Percentiles rank a stretch among this genome's conserved stretches.
phyloP scores from a whole-genome alignment of 345 rosid species.

The Eucalyptus sp. region DNA sequence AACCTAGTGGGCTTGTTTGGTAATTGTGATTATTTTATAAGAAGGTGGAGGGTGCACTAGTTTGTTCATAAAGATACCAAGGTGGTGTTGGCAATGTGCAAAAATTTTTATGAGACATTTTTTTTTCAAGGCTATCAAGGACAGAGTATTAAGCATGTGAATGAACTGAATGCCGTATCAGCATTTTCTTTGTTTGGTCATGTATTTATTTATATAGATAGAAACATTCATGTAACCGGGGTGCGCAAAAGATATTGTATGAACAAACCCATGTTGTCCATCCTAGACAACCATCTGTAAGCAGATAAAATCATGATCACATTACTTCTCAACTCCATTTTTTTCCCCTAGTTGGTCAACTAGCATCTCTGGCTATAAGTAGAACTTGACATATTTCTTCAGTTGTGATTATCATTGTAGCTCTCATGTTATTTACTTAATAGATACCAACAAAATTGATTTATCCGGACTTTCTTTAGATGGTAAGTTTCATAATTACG shows the following conservation, averaged over 20 bases:
- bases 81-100: neutral
- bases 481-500: neutral
- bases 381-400: neutral
- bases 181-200: neutral
- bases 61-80: neutral
- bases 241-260: neutral
- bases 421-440: neutral
- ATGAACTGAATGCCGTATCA: neutral
- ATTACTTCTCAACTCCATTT: neutral
- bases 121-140: neutral
- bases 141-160: neutral
- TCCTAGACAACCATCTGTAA: neutral
- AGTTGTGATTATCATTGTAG: neutral
- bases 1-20: neutral
- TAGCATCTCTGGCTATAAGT: neutral
- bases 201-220: neutral
- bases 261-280: neutral
- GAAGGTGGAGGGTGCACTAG: neutral
- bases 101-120: neutral
- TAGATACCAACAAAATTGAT: neutral
- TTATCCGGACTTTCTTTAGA: neutral
- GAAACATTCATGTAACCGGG: neutral
- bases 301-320: neutral
- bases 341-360: neutral
- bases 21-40: neutral